Conservation (phyloP, 2,329 filamentous ascomycete species). For the Fulvia fulva region DNA sequence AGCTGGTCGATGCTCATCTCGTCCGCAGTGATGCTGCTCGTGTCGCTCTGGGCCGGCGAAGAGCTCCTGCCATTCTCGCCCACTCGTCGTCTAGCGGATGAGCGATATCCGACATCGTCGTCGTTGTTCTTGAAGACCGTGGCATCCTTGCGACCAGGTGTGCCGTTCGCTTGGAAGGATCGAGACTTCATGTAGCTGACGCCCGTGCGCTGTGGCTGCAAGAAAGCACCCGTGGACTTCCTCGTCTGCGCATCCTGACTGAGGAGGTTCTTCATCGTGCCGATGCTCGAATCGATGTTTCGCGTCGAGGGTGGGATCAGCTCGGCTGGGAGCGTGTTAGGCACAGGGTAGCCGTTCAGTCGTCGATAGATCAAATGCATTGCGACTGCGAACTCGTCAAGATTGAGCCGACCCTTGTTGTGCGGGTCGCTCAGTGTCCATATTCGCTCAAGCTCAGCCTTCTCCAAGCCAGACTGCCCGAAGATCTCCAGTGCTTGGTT, state of each 20-base stretch:
- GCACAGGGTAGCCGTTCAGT: constrained; percentile 90
- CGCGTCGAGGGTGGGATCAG: constrained; percentile 90
- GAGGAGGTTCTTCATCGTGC: constrained; percentile 84
- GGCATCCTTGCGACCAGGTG: constrained; percentile 75
- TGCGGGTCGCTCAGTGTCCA: constrained; percentile 94
- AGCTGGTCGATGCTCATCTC: constrained; percentile 84
- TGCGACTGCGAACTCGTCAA: constrained; percentile 95
- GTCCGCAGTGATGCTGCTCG: constrained; percentile 63
- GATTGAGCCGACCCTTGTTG: constrained; percentile 88
- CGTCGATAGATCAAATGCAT: constrained; percentile 99
- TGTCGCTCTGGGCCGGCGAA: constrained; percentile 65
- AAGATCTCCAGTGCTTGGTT: constrained; percentile 96
- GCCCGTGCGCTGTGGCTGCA: constrained; percentile 94
- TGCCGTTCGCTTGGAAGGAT: constrained; percentile 66
- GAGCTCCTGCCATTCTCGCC: constrained; percentile 66
- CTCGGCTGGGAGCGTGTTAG: constrained; percentile 81
- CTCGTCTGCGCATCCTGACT: constrained; percentile 84
- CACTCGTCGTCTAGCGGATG: constrained; percentile 83
- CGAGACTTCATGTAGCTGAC: constrained; percentile 96
- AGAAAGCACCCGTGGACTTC: constrained; percentile 81
- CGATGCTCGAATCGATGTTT: constrained; percentile 89
- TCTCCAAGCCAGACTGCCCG: constrained; percentile 89
- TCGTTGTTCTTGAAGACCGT: constrained; percentile 97
- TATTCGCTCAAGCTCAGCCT: constrained; percentile 81
- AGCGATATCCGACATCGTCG: constrained; percentile 78